Evolutionary conservation across 805 yeast species (phyloP), one percentile per base, ranked within the genome.

Genomic region (Cyberlindnera euphorbiiphila): DNA sequence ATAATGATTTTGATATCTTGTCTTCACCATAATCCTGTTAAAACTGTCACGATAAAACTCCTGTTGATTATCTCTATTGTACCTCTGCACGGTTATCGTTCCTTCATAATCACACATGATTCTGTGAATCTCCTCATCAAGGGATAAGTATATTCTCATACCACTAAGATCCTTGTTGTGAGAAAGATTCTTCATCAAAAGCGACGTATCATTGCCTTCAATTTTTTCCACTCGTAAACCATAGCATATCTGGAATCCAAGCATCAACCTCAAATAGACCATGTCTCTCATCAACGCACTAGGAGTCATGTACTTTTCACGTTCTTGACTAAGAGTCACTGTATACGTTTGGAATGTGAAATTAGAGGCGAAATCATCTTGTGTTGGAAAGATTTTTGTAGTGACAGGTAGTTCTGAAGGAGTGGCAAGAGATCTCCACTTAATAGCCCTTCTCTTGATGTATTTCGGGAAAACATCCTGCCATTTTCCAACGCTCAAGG

Each of bases 401-500:
- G 87, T 78, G 0, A 85, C 65, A 0, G 99, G 99, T 18, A 93
- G 65, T 6, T 95, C 82, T 0, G 98, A 97, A 0, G 99, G 99
- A 0, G 96, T 78, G 11, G 88, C 81, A 36, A 94, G 69, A 0
- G 98, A 89, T 36, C 86, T 75, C 99, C 99, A 93, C 54, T 89
- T 89, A 34, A 89, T 81, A 12, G 80, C 66, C 49, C 76, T 74
- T 37, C 85, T 67, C 36, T 72, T 76, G 12, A 81, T 77, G 29
- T 75, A 73, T 11, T 73, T 72, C 0, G 98, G 96, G 50, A 86
- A 86, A 1, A 88, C 95, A 60, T 84, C 87, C 39, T 80, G 80
- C 98, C 98, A 93, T 41, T 95, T 73, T 6, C 95, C 91, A 30
- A 76, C 78, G n/a, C 78, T 71, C 8, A 79, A 64, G 39, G 75